A percentile compares a stretch with the other conserved stretches of the same genome.
phyloP scores from a whole-genome alignment of 73 alveolate species.

The Blepharisma japonicum region DNA sequence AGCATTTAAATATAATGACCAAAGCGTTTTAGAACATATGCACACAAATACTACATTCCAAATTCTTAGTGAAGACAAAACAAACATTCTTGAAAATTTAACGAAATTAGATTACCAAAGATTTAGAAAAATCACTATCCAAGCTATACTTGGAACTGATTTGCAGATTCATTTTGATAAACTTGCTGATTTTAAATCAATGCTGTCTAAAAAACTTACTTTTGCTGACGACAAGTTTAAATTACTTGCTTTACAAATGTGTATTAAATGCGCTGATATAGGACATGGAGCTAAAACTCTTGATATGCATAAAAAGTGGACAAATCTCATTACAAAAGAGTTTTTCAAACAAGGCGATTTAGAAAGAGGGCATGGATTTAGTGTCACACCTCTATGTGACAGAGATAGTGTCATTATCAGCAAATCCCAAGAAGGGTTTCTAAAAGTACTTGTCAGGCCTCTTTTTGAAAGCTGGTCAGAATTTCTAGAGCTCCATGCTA shows the following conservation, averaged over 20 bases:
- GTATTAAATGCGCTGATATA: slow-evolving; percentile 37
- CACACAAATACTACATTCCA: slow-evolving; percentile 62
- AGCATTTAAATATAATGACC: slow-evolving; percentile 66
- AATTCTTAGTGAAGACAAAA: slow-evolving; percentile 43
- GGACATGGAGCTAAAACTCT: slow-evolving; percentile 35
- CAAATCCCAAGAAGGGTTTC: slow-evolving; percentile 36
- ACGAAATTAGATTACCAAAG: slow-evolving; percentile 52
- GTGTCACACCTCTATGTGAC: slow-evolving; percentile 49
- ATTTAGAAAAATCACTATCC: slow-evolving; percentile 65
- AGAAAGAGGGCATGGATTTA: slow-evolving; percentile 43
- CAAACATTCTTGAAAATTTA: slow-evolving; percentile 37
- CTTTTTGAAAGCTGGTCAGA: slow-evolving; percentile 4
- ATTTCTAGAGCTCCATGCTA: background rate
- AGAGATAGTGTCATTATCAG: slow-evolving; percentile 33
- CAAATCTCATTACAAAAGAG: slow-evolving; percentile 47
- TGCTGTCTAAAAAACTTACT: background rate
- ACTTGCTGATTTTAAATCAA: background rate
- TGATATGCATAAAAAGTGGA: slow-evolving; percentile 40
- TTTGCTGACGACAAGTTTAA: background rate
- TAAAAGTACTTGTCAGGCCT: slow-evolving; percentile 36
- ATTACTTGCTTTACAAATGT: slow-evolving; percentile 18
- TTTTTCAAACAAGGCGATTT: slow-evolving; percentile 54
- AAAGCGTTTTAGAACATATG: slow-evolving; percentile 64
- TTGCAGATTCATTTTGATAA: slow-evolving; percentile 6
- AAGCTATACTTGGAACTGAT: slow-evolving; percentile 74